These are phyloP conservation scores for Fusarium hainanense DNA, from an alignment of 2,329 filamentous ascomycete species.

Conservation along the genomic window DNA sequence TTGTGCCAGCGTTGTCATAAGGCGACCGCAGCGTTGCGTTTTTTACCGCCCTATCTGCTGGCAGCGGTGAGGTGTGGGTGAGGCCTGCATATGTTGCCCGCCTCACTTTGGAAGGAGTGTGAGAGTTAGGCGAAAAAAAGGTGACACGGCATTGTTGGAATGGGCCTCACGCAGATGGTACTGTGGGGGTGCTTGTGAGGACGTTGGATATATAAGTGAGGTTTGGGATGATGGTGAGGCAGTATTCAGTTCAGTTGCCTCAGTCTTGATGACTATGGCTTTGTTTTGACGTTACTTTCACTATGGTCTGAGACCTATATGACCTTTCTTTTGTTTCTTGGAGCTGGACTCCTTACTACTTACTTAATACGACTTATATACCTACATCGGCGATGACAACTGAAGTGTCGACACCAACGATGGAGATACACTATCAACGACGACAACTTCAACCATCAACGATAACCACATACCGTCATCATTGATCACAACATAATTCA, in stretches of 20 bases:
- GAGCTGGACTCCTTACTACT: slow-evolving; percentile 23
- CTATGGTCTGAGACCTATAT: neutral
- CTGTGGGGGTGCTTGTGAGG: neutral
- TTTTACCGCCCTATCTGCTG: slow-evolving; percentile 12
- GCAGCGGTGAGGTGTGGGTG: slow-evolving; percentile 22
- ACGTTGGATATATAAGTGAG: slow-evolving; percentile 24
- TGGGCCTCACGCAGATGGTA: slow-evolving; percentile 20
- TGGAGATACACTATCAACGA: neutral
- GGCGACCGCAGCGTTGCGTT: slow-evolving; percentile 19
- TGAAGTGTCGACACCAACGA: neutral
- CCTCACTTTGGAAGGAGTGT: slow-evolving; percentile 22
- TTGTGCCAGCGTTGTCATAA: neutral
- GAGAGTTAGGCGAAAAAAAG: slow-evolving; percentile 21
- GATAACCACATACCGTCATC: too few species aligned
- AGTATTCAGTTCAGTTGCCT: neutral
- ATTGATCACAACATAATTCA: neutral
- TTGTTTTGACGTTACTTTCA: neutral
- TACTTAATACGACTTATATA: neutral
- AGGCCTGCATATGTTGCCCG: slow-evolving; percentile 34
- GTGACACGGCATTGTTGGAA: slow-evolving; percentile 19
- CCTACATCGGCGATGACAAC: neutral
- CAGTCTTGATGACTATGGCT: too few species aligned
- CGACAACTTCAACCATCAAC: neutral
- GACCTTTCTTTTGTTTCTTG: neutral
- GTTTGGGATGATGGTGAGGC: neutral